Evolutionary conservation across 768 basidiomycete genomes (phyloP), one percentile per base, ranked within the genome.

Genomic region (Mycena alexandri): DNA sequence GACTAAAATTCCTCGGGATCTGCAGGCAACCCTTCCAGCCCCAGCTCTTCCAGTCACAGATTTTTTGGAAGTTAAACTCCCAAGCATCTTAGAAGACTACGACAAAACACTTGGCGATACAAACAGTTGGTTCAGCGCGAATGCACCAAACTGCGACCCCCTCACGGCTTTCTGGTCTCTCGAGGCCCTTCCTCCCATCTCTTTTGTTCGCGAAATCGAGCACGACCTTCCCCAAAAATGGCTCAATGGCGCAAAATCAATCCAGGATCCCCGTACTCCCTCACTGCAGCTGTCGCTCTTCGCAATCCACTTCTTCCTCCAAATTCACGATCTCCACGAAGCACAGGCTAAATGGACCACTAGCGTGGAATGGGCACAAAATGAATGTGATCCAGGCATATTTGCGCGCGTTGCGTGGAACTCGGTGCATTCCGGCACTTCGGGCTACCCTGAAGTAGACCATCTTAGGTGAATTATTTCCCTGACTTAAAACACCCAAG

Each of bases 201-300:
- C 3, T 9, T 41, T 51, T 19, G 19, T 51, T 16, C 11, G 14
- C 34, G 54, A 62, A 5, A 42, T 62, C 2, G 51, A 53, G 14
- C 16, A 24, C 17, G 52, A 14, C 17, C 34, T 44, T 5, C 53
- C 62, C 14, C 62, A 63, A 55, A 38, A 46, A 24, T 63, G 62
- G 62, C 52, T 63, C 5, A 63, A 63, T 41, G 62, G 62, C 17
- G 62, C 46, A 10, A 17, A 38, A 5, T 63, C 62, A 7, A 38
- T 61, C 14, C 6, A 24, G 34, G 41, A 61, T 36, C 59, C 59
- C 3, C 22, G 22, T 13, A 6, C 50, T 22, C 24, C 12, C 22
- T 24, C 33, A 14, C 8, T 36, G 5, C 48, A 47, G 10, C 36
- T 50, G 17, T 34, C 59, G 38, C 34, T 61, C 4, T 61, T 10